Base-by-base conservation (phyloP, 2,329 filamentous ascomycete species). In the Pseudocercospora pini-densiflorae region DNA sequence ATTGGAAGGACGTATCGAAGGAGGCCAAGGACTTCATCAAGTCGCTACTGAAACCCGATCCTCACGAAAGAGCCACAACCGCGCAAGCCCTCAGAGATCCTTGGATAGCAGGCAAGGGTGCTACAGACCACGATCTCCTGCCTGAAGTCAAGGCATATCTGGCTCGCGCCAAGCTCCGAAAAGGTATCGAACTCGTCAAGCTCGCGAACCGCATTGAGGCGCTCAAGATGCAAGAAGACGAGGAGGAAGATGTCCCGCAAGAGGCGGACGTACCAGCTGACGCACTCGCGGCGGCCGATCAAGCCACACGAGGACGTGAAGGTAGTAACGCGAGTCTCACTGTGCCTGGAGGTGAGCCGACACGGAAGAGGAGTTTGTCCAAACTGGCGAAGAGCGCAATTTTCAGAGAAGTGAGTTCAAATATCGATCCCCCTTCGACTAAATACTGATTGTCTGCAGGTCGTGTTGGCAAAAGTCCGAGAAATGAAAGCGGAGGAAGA, bases 11-110 rank as follows among this genome's bases (percentile, higher is more conserved):
- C 73, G 95, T 99, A 75, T 97, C 94, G 78, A 86, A 91, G 59
- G 94, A 98, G 72, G 95, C 94, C 71, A 99, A 98, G 83, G 89
- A 94, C 72, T 99, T 99, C 79, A 98, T 99, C 81, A 82, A 90
- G 68, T 83, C 84, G 64, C 86, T 99, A 27, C 86, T 99, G 66
- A 90, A 94, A 72, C 89, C 93, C 3, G 87, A 92, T 71, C 91
- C 93, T 1, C 86, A 89, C 57, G 87, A 91, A 73, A 90, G 96
- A 73, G 89, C 89, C 74, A 90, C 90, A 1, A 97, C 92, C 58
- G 45, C 49, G 10, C 71, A 76, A 57, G 76, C 76, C 5, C 62
- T 77, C 12, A 55, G 70, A 53, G 72, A 77, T 64, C 76, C 75
- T 5, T 98, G 94, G 94, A 89, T 98, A 75, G 95, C 89, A 77